Percentiles rank a stretch among this genome's conserved stretches.
Conservation (phyloP, 495 filamentous ascomycete species). For the Acidiella bohemica region DNA sequence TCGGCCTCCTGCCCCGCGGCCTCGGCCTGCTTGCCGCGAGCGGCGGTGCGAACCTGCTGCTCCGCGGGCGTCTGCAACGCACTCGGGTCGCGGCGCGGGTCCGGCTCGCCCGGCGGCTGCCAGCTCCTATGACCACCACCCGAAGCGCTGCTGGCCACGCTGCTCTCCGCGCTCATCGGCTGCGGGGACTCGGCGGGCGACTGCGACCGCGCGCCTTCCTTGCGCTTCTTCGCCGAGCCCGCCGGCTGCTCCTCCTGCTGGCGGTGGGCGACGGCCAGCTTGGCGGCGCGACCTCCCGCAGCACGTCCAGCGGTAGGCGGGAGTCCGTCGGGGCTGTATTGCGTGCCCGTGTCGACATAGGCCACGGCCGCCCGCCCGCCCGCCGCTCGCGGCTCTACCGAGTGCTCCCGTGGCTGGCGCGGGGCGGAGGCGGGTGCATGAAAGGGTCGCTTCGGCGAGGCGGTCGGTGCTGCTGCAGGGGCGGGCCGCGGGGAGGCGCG, state of each 20-base stretch:
- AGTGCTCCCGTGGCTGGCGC: no score
- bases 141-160: not conserved
- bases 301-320: conserved; percentile 27
- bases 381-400: conserved; percentile 1
- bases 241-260: not conserved
- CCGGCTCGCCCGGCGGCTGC: conserved; percentile 10
- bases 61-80: not conserved
- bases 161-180: conserved; percentile 9
- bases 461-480: no score
- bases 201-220: conserved; percentile 6
- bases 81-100: conserved; percentile 8
- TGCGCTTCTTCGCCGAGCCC: conserved; percentile 8
- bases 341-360: conserved; percentile 25
- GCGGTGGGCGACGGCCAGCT: not conserved
- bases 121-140: no score
- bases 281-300: not conserved
- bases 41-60: not conserved
- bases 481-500: no score
- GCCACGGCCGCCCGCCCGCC: not conserved
- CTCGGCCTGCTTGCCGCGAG: not conserved
- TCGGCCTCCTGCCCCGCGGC: conserved; percentile 1
- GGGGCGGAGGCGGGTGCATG: no score
- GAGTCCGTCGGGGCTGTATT: conserved; percentile 28
- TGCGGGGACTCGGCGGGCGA: not conserved
- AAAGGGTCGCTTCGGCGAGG: no score